Conservation (phyloP, 1,284 basidiomycete genomes). For the Trametes sp. region DNA sequence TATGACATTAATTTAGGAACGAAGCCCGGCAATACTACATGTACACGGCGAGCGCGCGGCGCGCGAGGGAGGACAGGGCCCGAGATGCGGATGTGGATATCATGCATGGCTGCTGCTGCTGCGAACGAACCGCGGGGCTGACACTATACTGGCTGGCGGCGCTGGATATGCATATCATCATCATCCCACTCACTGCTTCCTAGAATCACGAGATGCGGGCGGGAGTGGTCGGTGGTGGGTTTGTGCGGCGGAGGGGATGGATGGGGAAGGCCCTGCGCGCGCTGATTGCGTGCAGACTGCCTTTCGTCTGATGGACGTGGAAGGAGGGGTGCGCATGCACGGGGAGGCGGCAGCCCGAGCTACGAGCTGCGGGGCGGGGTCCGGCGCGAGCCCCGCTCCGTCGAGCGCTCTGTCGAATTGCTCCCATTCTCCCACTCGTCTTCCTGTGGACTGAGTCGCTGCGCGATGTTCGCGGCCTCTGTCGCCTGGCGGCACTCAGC, state of each 20-base stretch:
- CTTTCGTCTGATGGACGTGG: constrained; percentile 4
- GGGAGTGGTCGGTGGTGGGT: not conserved
- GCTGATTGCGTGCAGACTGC: not conserved
- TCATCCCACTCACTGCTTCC: constrained; percentile 5
- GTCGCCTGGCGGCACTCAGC: constrained; percentile 66
- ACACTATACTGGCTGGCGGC: not conserved
- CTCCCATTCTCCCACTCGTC: constrained; percentile 43
- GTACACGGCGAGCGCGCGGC: constrained; percentile 25
- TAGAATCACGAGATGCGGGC: not conserved
- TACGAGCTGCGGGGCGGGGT: constrained; percentile 27
- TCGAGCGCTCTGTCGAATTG: constrained; percentile 38
- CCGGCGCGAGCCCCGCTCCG: constrained; percentile 35
- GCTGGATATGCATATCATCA: not conserved
- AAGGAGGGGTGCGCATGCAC: not conserved
- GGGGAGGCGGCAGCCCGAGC: not conserved
- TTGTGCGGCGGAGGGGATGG: not conserved
- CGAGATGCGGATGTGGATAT: not conserved
- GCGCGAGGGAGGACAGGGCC: not conserved
- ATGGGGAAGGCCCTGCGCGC: not conserved
- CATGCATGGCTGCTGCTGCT: not conserved
- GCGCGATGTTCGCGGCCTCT: constrained; percentile 39
- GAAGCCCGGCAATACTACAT: constrained; percentile 33
- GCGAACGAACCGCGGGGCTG: not conserved
- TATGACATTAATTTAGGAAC: constrained; percentile 33
- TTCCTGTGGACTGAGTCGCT: constrained; percentile 39